phyloP scores from a whole-genome alignment of 306 rosid genomes.

The Inga laurina region DNA sequence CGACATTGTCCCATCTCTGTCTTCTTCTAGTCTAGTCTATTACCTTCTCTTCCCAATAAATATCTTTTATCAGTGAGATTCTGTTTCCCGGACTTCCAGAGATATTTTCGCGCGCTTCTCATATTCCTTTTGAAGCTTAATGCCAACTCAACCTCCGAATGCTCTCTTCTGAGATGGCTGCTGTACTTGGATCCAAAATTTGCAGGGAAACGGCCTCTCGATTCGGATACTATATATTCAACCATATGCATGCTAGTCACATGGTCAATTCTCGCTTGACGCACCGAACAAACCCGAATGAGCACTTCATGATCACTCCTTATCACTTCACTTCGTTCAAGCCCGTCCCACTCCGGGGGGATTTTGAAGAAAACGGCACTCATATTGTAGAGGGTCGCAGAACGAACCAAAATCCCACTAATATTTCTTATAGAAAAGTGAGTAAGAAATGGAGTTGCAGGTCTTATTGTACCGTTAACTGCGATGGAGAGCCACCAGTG shows the following conservation, averaged over 20 bases:
- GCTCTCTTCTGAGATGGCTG: constrained; percentile 46
- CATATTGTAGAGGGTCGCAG: constrained; percentile 30
- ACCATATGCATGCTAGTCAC: constrained; percentile 45
- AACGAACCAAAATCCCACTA: background rate
- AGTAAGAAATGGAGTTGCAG: constrained; percentile 27
- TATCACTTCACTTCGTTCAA: constrained; percentile 70
- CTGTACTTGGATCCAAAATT: constrained; percentile 71
- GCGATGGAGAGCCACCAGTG: constrained; percentile 83
- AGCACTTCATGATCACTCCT: constrained; percentile 48
- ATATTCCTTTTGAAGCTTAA: background rate
- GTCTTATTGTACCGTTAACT: constrained; percentile 36
- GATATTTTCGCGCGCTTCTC: constrained; percentile 20
- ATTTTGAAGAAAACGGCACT: constrained; percentile 40
- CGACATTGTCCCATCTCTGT: background rate
- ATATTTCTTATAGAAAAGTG: constrained; percentile 34
- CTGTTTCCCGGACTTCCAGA: constrained; percentile 29
- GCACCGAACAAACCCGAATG: constrained; percentile 44
- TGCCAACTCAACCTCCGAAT: background rate
- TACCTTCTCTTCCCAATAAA: constrained; percentile 13
- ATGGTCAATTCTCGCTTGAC: constrained; percentile 44
- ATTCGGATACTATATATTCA: constrained; percentile 52
- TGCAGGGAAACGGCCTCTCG: constrained; percentile 55
- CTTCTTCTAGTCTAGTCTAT: background rate
- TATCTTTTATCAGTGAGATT: constrained; percentile 29
- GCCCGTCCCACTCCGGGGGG: constrained; percentile 62